These are phyloP conservation scores for Hamamelis virginiana DNA, from an alignment of 164 flowering plant species.

Conservation along the genomic window DNA sequence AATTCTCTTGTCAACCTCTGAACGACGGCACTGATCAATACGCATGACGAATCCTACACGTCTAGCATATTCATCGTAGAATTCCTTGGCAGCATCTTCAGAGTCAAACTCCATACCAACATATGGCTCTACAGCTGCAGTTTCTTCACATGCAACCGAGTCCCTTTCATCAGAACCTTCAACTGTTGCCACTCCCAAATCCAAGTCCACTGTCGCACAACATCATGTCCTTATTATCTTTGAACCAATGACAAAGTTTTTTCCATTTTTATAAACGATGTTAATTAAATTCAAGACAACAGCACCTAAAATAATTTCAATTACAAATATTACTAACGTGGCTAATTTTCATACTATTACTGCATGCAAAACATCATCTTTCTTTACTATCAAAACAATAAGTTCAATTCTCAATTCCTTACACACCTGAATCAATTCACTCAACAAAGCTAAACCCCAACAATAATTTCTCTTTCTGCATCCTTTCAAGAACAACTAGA, in stretches of 20 bases:
- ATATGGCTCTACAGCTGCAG: constrained; percentile 19
- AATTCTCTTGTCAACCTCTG: constrained; percentile 18
- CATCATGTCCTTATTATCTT: background rate
- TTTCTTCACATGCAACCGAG: constrained; percentile 14
- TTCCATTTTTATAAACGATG: too few species aligned
- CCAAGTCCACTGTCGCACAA: constrained; percentile 8
- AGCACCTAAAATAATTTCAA: too few species aligned
- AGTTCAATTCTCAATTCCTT: too few species aligned
- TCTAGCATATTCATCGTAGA: constrained; percentile 27
- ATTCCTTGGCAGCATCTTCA: constrained; percentile 31
- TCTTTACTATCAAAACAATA: too few species aligned
- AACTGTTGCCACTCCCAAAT: constrained; percentile 8
- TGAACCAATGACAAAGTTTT: background rate
- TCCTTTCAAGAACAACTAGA: too few species aligned
- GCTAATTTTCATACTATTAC: too few species aligned
- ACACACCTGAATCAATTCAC: too few species aligned
- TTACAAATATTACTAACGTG: too few species aligned
- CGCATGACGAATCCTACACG: constrained; percentile 29
- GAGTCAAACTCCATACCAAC: constrained; percentile 38
- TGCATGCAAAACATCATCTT: too few species aligned
- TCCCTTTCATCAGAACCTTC: constrained; percentile 15
- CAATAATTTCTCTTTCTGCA: too few species aligned
- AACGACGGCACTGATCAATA: constrained; percentile 28
- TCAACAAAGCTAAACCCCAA: too few species aligned
- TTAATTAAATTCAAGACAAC: too few species aligned